A percentile compares a stretch with the other conserved stretches of the same genome.
phyloP scores from a whole-genome alignment of 1,284 basidiomycete species.

The Volvariella surrecta region DNA sequence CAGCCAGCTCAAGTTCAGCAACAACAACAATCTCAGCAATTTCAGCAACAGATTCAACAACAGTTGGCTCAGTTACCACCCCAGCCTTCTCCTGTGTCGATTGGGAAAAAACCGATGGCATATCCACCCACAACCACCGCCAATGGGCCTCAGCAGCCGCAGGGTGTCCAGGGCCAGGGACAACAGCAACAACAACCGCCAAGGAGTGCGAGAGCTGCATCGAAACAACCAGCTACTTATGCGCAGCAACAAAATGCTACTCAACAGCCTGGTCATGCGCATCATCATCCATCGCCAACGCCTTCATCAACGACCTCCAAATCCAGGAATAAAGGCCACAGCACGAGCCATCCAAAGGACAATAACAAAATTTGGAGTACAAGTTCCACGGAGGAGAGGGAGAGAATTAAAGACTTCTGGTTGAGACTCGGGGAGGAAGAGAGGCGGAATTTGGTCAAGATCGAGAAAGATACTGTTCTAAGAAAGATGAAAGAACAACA shows the following conservation, averaged over 20 bases:
- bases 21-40: constrained; percentile 16
- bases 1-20: constrained; percentile 6
- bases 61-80: not conserved
- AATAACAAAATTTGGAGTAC: constrained; percentile 82
- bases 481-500: constrained; percentile 99
- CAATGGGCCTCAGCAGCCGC: constrained; percentile 17
- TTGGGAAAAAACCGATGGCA: constrained; percentile 41
- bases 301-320: constrained; percentile 49
- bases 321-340: constrained; percentile 27
- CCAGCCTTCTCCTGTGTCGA: constrained; percentile 34
- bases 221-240: constrained; percentile 63
- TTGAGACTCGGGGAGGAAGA: constrained; percentile 84
- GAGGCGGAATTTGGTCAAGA: constrained; percentile 83
- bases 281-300: constrained; percentile 56
- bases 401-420: constrained; percentile 98
- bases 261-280: constrained; percentile 23
- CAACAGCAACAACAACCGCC: constrained; percentile 26
- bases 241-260: constrained; percentile 28
- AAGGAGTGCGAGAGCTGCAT: constrained; percentile 50
- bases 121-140: constrained; percentile 20
- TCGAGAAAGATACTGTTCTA: constrained; percentile 96
- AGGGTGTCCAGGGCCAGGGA: constrained; percentile 18
- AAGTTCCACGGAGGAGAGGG: constrained; percentile 85
- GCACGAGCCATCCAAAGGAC: constrained; percentile 21
- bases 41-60: constrained; percentile 21